A percentile compares a stretch with the other conserved stretches of the same genome.
Evolutionary conservation across 2,329 filamentous ascomycete species (phyloP).

Genomic region (Hypomyces perniciosus): DNA sequence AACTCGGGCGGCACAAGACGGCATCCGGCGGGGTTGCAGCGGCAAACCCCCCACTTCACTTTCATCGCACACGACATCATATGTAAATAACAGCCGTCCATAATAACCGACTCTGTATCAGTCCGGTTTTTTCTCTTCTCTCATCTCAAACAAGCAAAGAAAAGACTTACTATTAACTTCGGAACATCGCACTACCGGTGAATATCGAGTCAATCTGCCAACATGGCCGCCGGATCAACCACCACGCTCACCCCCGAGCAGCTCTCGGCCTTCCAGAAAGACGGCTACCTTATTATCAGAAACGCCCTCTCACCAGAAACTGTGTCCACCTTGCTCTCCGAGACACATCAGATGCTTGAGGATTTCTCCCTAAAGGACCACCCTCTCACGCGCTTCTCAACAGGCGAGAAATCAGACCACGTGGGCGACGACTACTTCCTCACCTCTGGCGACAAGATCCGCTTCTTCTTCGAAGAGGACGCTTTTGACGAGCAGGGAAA

Average conservation of each 20-base stretch:
- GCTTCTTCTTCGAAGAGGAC: conserved; percentile 97
- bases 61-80: not conserved
- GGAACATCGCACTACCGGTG: no score
- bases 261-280: conserved; percentile 63
- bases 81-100: not conserved
- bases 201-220: not conserved
- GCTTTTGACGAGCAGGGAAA: conserved; percentile 63
- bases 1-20: conserved; percentile 1
- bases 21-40: conserved; percentile 8
- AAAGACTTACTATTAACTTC: not conserved
- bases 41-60: not conserved
- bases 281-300: conserved; percentile 88
- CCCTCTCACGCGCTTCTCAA: conserved; percentile 90
- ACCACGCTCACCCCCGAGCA: conserved; percentile 65
- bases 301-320: conserved; percentile 63
- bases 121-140: not conserved
- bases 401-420: conserved; percentile 67
- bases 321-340: conserved; percentile 61
- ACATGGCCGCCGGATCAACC: conserved; percentile 16
- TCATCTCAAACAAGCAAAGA: not conserved
- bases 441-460: conserved; percentile 79
- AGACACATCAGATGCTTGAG: conserved; percentile 69
- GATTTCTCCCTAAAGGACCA: conserved; percentile 75
- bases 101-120: no score
- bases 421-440: conserved; percentile 96